Conservation (phyloP, 805 yeast genomes). For the Saturnispora ahearnii region DNA sequence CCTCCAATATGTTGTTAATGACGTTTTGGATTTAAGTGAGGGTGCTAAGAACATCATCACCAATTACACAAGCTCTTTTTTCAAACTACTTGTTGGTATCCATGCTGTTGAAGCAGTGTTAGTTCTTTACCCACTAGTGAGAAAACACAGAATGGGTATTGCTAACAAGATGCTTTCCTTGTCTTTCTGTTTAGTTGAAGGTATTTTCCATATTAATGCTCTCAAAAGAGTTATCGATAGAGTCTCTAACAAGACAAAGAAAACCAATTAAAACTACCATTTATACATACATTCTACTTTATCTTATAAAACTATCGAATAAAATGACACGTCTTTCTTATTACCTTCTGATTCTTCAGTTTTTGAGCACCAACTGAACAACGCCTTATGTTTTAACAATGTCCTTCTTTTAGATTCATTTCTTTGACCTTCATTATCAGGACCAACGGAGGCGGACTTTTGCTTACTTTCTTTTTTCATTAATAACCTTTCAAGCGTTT, state of each 20-base stretch:
- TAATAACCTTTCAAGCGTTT: conserved; percentile 77
- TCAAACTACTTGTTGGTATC: conserved; percentile 24
- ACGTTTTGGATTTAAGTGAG: conserved; percentile 7
- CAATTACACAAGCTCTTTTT: conserved; percentile 9
- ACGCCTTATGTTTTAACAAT: conserved; percentile 39
- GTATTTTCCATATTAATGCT: conserved; percentile 43
- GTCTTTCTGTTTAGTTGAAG: conserved; percentile 49
- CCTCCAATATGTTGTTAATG: conserved; percentile 3
- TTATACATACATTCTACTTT: neutral
- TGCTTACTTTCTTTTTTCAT: conserved; percentile 24
- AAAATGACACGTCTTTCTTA: conserved; percentile 13
- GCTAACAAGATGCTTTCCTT: conserved; percentile 44
- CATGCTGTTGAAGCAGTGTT: conserved; percentile 47
- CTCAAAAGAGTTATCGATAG: conserved; percentile 22
- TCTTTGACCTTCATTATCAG: conserved; percentile 2
- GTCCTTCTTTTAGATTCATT: conserved; percentile 19
- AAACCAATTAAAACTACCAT: neutral
- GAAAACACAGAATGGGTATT: conserved; percentile 52
- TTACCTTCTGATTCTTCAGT: conserved; percentile 15
- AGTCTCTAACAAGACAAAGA: conserved; percentile 13
- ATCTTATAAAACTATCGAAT: conserved; percentile 14
- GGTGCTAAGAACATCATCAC: conserved; percentile 7
- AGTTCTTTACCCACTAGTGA: conserved; percentile 40
- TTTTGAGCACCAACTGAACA: conserved; percentile 33
- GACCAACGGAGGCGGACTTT: conserved; percentile 9